phyloP scores from a whole-genome alignment of 139 green algal genomes.

The Zygnema circumcarinatum region DNA sequence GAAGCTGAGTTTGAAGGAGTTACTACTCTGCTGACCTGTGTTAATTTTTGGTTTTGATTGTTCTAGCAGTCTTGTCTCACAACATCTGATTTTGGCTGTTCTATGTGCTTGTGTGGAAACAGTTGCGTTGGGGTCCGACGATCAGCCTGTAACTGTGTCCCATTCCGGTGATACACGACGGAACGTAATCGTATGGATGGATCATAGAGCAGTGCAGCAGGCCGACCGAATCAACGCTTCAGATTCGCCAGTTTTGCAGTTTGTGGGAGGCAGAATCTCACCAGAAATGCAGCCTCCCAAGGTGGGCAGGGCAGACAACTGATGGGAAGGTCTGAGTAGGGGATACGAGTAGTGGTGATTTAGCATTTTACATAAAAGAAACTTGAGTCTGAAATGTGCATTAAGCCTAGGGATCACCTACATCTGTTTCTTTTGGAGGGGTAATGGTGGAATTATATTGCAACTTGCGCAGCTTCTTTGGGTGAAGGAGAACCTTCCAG shows the following conservation, averaged over 20 bases:
- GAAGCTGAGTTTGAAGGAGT: too few relatives aligned
- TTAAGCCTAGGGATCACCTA: too few relatives aligned
- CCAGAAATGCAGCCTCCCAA: slow-evolving; percentile 14
- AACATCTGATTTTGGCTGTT: too few relatives aligned
- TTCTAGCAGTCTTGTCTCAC: too few relatives aligned
- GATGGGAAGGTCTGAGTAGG: not conserved
- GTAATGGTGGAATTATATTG: too few relatives aligned
- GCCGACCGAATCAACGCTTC: not conserved
- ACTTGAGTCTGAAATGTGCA: too few relatives aligned
- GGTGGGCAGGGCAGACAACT: not conserved
- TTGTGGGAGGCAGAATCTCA: not conserved
- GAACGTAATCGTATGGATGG: not conserved
- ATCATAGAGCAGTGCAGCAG: not conserved
- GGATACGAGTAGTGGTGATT: too few relatives aligned
- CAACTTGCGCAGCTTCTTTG: slow-evolving; percentile 15
- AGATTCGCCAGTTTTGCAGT: not conserved
- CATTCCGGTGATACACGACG: not conserved
- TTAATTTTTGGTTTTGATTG: too few relatives aligned
- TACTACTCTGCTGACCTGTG: too few relatives aligned
- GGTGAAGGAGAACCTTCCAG: slow-evolving; percentile 17
- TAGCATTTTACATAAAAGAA: too few relatives aligned
- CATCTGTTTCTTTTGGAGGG: too few relatives aligned
- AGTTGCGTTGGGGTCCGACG: not conserved
- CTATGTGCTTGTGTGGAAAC: too few relatives aligned
- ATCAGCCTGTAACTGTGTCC: not conserved